Conservation (phyloP, 257 asterid species). For the Lithospermum erythrorhizon region DNA sequence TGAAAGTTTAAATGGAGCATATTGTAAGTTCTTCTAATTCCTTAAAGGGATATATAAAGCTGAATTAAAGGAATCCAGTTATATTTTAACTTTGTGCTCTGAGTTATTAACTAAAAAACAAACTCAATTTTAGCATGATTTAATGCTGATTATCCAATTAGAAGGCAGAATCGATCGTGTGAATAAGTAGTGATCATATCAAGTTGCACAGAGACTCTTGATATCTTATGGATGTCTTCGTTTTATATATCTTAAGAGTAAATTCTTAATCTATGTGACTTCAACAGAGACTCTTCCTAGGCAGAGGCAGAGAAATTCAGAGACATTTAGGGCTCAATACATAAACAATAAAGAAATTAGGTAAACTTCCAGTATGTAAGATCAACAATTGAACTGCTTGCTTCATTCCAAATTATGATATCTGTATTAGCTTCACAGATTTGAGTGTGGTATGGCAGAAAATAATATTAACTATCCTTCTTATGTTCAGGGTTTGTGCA, state of each 20-base stretch:
- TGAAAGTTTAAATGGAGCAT: no score
- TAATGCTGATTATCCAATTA: not conserved
- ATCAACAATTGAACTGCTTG: not conserved
- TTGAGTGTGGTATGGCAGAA: no score
- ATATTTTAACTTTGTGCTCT: no score
- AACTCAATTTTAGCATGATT: no score
- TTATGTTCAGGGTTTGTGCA: slow-evolving; percentile 29
- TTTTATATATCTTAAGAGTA: not conserved
- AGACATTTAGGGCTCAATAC: slow-evolving; percentile 84
- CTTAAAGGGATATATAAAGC: no score
- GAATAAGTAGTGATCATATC: no score
- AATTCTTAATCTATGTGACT: not conserved
- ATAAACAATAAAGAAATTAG: slow-evolving; percentile 70
- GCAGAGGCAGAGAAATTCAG: slow-evolving; percentile 79
- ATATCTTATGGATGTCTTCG: no score
- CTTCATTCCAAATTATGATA: no score
- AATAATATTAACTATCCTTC: not conserved
- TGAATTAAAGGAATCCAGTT: no score
- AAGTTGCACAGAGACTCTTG: not conserved
- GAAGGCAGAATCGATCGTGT: not conserved
- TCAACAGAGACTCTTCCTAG: slow-evolving; percentile 49
- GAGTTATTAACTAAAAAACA: no score
- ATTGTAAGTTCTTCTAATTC: no score
- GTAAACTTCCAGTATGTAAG: slow-evolving; percentile 16
- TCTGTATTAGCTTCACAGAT: not conserved